Percentiles rank a stretch among this genome's conserved stretches.
phyloP scores from a whole-genome alignment of 306 rosid genomes.

The Castanea sativa region DNA sequence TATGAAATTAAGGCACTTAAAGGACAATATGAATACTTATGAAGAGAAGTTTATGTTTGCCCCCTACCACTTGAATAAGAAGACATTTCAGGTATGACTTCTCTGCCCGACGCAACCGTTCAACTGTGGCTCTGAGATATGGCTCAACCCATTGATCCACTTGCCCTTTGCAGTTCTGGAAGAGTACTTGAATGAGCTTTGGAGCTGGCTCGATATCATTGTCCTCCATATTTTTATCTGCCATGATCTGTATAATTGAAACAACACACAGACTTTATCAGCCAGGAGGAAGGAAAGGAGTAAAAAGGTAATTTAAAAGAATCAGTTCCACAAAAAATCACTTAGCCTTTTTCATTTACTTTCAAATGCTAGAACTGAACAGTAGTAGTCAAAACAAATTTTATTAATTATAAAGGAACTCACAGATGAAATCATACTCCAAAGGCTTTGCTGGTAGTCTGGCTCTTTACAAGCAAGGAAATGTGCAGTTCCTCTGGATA shows the following conservation, averaged over 20 bases:
- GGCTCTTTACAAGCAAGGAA: slow-evolving; percentile 83
- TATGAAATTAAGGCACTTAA: background rate
- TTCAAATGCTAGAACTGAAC: slow-evolving; percentile 4
- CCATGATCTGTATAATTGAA: slow-evolving; percentile 54
- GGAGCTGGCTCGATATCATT: slow-evolving; percentile 95
- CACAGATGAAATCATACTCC: slow-evolving; percentile 91
- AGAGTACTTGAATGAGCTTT: slow-evolving; percentile 90
- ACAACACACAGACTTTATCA: slow-evolving; percentile 1
- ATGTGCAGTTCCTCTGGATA: slow-evolving; percentile 87
- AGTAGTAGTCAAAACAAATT: background rate
- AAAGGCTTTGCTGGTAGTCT: slow-evolving; percentile 85
- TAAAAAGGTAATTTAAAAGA: background rate
- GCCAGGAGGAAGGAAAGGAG: background rate
- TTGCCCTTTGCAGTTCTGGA: slow-evolving; percentile 91
- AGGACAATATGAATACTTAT: background rate
- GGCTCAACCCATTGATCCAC: slow-evolving; percentile 98
- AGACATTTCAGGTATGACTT: slow-evolving; percentile 83
- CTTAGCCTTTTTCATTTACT: background rate
- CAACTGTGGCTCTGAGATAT: slow-evolving; percentile 61
- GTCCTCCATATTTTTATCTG: slow-evolving; percentile 84
- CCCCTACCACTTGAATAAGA: slow-evolving; percentile 84
- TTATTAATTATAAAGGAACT: slow-evolving; percentile 33
- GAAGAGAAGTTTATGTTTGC: slow-evolving; percentile 23
- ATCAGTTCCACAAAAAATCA: background rate
- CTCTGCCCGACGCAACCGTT: slow-evolving; percentile 72